A percentile compares a stretch with the other conserved stretches of the same genome.
phyloP scores from a whole-genome alignment of 371 early-diverging fungal genomes.

The Fennellomyces sp. region DNA sequence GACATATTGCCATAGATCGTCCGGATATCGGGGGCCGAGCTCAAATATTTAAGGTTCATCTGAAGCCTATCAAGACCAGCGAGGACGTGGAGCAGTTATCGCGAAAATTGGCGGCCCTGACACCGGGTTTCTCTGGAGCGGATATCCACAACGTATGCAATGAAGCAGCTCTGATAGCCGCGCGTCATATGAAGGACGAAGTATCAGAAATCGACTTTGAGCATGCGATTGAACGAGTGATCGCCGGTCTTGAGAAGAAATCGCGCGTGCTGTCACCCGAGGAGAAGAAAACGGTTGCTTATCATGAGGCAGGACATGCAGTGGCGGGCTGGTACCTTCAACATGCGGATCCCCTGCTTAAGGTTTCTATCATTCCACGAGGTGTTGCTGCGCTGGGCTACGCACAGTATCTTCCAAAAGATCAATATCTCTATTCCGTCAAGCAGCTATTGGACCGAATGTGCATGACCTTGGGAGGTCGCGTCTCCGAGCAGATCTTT shows the following conservation, averaged over 20 bases:
- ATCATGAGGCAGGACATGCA: conserved; percentile 99
- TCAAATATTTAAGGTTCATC: conserved; percentile 95
- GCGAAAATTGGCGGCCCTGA: conserved; percentile 73
- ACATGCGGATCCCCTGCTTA: conserved; percentile 94
- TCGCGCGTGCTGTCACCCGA: conserved; percentile 93
- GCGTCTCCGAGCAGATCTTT: conserved; percentile 94
- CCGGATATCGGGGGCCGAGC: conserved; percentile 96
- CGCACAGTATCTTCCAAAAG: conserved; percentile 98
- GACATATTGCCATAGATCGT: conserved; percentile 95
- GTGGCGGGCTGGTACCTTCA: conserved; percentile 98
- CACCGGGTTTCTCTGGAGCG: conserved; percentile 98
- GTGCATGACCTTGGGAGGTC: conserved; percentile 98
- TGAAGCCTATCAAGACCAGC: conserved; percentile 71
- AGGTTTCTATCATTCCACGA: conserved; percentile 98
- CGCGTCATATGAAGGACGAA: conserved; percentile 74
- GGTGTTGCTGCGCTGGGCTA: conserved; percentile 96
- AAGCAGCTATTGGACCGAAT: conserved; percentile 94
- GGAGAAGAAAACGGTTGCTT: conserved; percentile 98
- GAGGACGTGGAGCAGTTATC: conserved; percentile 94
- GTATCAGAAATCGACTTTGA: conserved; percentile 94
- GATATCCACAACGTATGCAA: conserved; percentile 98
- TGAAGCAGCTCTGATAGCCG: conserved; percentile 98
- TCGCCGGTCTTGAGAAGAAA: conserved; percentile 98
- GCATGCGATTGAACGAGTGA: conserved; percentile 96
- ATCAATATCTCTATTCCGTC: conserved; percentile 93